These are phyloP conservation scores for Gynochthodes officinalis DNA, from an alignment of 257 asterid species.

Conservation along the genomic window DNA sequence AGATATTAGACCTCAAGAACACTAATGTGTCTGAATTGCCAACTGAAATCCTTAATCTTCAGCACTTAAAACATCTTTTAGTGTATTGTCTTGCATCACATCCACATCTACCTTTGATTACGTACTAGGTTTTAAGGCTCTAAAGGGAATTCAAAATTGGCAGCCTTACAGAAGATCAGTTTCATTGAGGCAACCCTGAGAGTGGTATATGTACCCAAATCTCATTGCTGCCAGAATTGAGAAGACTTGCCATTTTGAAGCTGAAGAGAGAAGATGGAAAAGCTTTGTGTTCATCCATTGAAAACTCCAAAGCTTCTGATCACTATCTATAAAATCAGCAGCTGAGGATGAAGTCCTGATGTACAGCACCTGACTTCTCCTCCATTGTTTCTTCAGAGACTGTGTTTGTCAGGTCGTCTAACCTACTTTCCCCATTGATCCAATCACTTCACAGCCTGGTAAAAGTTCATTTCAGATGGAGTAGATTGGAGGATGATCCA, in stretches of 20 bases:
- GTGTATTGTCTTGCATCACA: slow-evolving; percentile 17
- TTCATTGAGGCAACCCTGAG: slow-evolving; percentile 28
- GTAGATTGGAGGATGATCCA: slow-evolving; percentile 30
- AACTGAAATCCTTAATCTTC: slow-evolving; percentile 27
- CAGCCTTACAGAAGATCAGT: slow-evolving; percentile 23
- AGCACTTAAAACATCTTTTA: slow-evolving; percentile 29
- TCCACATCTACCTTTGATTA: slow-evolving; percentile 24
- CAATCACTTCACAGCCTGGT: slow-evolving; percentile 24
- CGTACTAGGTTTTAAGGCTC: slow-evolving; percentile 30
- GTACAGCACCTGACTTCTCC: slow-evolving; percentile 16
- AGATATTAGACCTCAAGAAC: slow-evolving; percentile 33
- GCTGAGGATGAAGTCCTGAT: slow-evolving; percentile 30
- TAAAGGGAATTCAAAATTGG: slow-evolving; percentile 22
- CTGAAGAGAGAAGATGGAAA: slow-evolving; percentile 32
- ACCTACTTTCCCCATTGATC: slow-evolving; percentile 26
- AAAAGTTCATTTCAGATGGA: slow-evolving; percentile 29
- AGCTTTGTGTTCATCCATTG: slow-evolving; percentile 29
- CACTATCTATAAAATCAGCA: slow-evolving; percentile 22
- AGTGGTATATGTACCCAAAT: slow-evolving; percentile 23
- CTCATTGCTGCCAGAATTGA: slow-evolving; percentile 21
- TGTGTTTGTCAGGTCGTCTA: slow-evolving; percentile 26
- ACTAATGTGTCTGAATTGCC: slow-evolving; percentile 32
- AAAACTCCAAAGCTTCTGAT: slow-evolving; percentile 22
- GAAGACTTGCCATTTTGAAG: slow-evolving; percentile 20
- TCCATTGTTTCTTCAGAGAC: slow-evolving; percentile 33